A percentile compares a stretch with the other conserved stretches of the same genome.
Evolutionary conservation across 371 early-diverging fungal species (phyloP).

Genomic region (Mortierella sp.): DNA sequence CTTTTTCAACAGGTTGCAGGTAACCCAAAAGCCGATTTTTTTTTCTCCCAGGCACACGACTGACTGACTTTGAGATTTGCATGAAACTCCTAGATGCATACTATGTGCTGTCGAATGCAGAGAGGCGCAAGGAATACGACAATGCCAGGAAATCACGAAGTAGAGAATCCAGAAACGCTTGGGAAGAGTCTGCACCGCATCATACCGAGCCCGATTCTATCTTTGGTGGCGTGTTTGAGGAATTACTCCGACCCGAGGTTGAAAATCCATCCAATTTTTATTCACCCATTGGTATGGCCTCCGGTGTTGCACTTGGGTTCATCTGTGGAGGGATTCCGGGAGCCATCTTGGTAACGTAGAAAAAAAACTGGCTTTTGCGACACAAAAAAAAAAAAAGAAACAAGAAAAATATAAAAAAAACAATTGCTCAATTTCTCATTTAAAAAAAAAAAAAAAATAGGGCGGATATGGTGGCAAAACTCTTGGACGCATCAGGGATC

Average conservation of each 20-base stretch:
- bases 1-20: conserved; percentile 67
- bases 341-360: conserved; percentile 52
- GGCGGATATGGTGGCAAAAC: conserved; percentile 64
- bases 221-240: conserved; percentile 73
- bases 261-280: conserved; percentile 55
- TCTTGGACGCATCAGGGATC: conserved; percentile 63
- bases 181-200: conserved; percentile 11
- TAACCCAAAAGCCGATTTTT: background rate
- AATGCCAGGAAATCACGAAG: conserved; percentile 30
- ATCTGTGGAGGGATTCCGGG: conserved; percentile 71
- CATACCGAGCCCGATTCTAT: conserved; percentile 57
- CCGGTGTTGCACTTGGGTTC: conserved; percentile 69
- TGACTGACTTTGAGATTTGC: no score
- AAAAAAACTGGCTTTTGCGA: no score
- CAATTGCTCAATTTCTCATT: no score
- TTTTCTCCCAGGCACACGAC: no score
- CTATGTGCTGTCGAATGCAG: conserved; percentile 61
- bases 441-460: background rate
- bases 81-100: conserved; percentile 75
- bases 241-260: conserved; percentile 65
- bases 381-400: no score
- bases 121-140: conserved; percentile 64
- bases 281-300: conserved; percentile 59
- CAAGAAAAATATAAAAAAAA: no score
- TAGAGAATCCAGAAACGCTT: conserved; percentile 7